Evolutionary conservation across 352 stramenopile genomes (phyloP).

Genomic region (Phytophthora palmivora): DNA sequence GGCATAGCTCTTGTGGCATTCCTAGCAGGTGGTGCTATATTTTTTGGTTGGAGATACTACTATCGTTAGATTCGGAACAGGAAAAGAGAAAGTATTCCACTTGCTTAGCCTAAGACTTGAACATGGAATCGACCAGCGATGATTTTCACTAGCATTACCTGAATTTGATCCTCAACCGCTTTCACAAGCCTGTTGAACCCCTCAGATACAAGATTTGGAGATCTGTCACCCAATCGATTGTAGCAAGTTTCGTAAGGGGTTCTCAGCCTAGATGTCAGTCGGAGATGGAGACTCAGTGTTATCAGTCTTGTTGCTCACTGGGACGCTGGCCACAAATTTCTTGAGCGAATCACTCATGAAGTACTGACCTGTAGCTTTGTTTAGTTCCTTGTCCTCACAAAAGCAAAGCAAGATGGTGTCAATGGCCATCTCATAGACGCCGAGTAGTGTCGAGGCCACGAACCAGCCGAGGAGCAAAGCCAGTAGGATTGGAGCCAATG

Average conservation of each 20-base stretch:
- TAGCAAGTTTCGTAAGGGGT: not conserved
- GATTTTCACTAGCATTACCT: too few species aligned
- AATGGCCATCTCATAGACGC: slow-evolving; percentile 96
- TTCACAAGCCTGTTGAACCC: too few species aligned
- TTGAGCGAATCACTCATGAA: slow-evolving; percentile 84
- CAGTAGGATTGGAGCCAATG: slow-evolving; percentile 89
- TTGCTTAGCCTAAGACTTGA: too few species aligned
- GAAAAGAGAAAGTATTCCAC: too few species aligned
- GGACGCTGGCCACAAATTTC: slow-evolving; percentile 74
- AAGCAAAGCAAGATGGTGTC: slow-evolving; percentile 97
- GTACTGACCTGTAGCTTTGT: slow-evolving; percentile 72
- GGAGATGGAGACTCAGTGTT: not conserved
- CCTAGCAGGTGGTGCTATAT: not conserved
- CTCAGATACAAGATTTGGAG: too few species aligned
- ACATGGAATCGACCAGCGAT: too few species aligned
- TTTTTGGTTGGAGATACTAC: not conserved
- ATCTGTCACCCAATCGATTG: too few species aligned
- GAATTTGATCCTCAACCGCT: too few species aligned
- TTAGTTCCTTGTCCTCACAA: slow-evolving; percentile 91
- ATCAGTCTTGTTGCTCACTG: slow-evolving; percentile 7
- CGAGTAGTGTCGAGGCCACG: slow-evolving; percentile 93
- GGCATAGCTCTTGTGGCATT: not conserved
- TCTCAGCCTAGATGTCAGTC: slow-evolving; percentile 3
- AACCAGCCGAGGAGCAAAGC: slow-evolving; percentile 94
- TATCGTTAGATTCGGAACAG: too few species aligned